Evolutionary conservation across 2,329 filamentous ascomycete genomes (phyloP).

Genomic region (Emmonsiellopsis sp.): DNA sequence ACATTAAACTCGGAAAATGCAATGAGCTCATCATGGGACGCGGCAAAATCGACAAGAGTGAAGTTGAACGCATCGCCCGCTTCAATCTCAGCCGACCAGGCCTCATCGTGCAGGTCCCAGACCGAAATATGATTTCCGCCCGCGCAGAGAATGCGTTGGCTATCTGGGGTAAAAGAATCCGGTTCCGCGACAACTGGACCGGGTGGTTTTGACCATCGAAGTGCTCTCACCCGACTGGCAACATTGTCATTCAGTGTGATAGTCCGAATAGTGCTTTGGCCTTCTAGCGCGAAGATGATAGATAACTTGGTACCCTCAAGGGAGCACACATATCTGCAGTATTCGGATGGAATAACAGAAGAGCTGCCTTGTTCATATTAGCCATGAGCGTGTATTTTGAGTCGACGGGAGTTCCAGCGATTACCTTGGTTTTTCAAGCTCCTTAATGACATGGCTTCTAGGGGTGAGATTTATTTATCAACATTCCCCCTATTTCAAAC

Average conservation of each 20-base stretch:
- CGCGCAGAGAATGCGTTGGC: constrained; percentile 25
- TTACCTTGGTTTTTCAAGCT: constrained; percentile 2
- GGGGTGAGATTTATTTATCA: neutral
- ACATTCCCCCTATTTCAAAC: neutral
- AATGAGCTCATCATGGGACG: constrained; percentile 27
- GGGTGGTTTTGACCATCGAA: constrained; percentile 5
- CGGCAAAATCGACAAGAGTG: constrained; percentile 29
- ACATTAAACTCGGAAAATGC: constrained; percentile 33
- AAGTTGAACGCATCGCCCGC: constrained; percentile 27
- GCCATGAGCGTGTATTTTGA: neutral
- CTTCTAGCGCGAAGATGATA: neutral
- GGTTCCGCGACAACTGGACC: neutral
- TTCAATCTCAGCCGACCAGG: constrained; percentile 32
- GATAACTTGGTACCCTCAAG: neutral
- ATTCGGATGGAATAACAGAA: constrained; percentile 2
- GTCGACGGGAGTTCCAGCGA: neutral
- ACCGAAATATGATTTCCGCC: constrained; percentile 27
- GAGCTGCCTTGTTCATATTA: neutral
- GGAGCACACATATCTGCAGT: constrained; percentile 2
- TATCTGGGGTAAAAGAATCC: constrained; percentile 3
- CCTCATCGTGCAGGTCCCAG: constrained; percentile 29
- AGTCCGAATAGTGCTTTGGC: constrained; percentile 1
- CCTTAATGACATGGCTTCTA: neutral
- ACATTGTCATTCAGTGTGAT: constrained; percentile 1
- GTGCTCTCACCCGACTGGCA: neutral